A percentile compares a stretch with the other conserved stretches of the same genome.
These are phyloP conservation scores for Gonapodya prolifera DNA, from an alignment of 192 early-diverging fungal genomes.

Conservation along the genomic window DNA sequence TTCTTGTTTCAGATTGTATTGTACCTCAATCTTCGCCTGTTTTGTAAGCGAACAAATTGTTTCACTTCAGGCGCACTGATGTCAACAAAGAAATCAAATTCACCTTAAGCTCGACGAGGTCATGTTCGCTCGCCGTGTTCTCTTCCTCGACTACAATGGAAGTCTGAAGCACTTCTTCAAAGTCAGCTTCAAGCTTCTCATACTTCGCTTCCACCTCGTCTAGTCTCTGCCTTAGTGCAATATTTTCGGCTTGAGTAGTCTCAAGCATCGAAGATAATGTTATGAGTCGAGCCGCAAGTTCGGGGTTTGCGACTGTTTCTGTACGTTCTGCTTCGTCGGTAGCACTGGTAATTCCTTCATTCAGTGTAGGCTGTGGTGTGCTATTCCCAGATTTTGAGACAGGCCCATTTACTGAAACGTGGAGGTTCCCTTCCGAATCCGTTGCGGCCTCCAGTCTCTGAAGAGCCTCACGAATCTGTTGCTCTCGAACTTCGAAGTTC, in stretches of 20 bases:
- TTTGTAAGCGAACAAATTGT: no score
- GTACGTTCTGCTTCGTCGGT: no score
- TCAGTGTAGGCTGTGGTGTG: no score
- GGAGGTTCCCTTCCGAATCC: not conserved
- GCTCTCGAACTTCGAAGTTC: not conserved
- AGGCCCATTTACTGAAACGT: not conserved
- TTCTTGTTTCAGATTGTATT: slow-evolving; percentile 69
- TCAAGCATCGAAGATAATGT: not conserved
- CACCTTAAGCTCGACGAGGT: slow-evolving; percentile 50
- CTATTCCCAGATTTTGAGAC: not conserved
- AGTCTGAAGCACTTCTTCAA: slow-evolving; percentile 33
- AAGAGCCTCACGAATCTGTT: not conserved
- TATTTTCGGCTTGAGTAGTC: slow-evolving; percentile 8
- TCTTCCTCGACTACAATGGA: slow-evolving; percentile 59
- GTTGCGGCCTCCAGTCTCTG: not conserved
- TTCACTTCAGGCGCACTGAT: not conserved
- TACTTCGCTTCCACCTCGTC: slow-evolving; percentile 24
- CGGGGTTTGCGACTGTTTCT: not conserved
- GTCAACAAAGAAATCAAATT: slow-evolving; percentile 2
- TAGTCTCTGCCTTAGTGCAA: slow-evolving; percentile 8
- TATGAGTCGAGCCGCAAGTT: not conserved
- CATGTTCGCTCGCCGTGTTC: slow-evolving; percentile 26
- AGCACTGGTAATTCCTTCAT: no score
- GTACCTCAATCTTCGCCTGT: slow-evolving; percentile 63
- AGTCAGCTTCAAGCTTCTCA: slow-evolving; percentile 27